Evolutionary conservation across 805 yeast genomes (phyloP).

Genomic region (Yarrowia deformans): DNA sequence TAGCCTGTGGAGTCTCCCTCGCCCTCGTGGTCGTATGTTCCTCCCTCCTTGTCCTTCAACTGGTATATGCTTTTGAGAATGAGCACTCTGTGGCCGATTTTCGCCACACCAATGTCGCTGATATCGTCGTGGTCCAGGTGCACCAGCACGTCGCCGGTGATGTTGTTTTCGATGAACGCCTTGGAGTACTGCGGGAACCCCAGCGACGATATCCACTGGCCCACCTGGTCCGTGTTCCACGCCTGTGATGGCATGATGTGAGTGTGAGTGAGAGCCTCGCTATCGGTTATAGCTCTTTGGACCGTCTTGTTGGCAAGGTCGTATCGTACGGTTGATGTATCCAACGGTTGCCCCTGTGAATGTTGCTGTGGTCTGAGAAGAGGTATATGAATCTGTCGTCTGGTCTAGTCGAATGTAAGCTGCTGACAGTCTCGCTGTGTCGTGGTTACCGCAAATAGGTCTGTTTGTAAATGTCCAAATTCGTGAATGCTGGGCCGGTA

Average conservation of each 20-base stretch:
- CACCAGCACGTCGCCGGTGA: slow-evolving; percentile 76
- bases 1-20: slow-evolving; percentile 31
- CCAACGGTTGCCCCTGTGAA: too few relatives aligned
- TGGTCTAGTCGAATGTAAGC: too few relatives aligned
- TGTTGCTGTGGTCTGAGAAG: too few relatives aligned
- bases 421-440: too few relatives aligned
- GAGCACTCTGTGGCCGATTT: slow-evolving; percentile 62
- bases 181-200: slow-evolving; percentile 36
- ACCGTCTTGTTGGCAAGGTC: too few relatives aligned
- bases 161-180: slow-evolving; percentile 62
- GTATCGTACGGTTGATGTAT: too few relatives aligned
- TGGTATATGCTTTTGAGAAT: slow-evolving; percentile 67
- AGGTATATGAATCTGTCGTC: too few relatives aligned
- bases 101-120: slow-evolving; percentile 69
- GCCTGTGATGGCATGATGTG: slow-evolving; percentile 4
- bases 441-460: too few relatives aligned
- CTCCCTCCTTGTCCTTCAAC: slow-evolving; percentile 52
- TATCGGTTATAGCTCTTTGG: too few relatives aligned
- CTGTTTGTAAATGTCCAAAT: too few relatives aligned
- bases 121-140: slow-evolving; percentile 74
- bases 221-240: slow-evolving; percentile 29
- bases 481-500: too few relatives aligned
- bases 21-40: slow-evolving; percentile 19
- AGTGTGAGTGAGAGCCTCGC: neutral
- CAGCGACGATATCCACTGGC: slow-evolving; percentile 19